phyloP scores from a whole-genome alignment of 2,329 filamentous ascomycete species.

The Colletotrichum horii region DNA sequence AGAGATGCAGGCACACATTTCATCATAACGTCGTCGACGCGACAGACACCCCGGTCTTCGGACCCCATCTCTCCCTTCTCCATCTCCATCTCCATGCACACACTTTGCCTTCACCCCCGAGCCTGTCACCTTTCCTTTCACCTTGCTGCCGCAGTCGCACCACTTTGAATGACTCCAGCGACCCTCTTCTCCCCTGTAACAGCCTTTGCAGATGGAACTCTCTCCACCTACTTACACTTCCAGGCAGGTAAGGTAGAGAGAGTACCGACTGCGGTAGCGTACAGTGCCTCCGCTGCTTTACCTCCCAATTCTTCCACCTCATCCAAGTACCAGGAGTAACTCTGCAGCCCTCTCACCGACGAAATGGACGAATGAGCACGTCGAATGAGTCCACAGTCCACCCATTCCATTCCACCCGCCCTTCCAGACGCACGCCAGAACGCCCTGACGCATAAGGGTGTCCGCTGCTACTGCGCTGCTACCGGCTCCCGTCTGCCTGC shows the following conservation, averaged over 20 bases:
- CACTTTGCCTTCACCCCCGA: neutral
- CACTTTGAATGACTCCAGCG: conserved; percentile 4
- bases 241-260: neutral
- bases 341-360: neutral
- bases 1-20: neutral
- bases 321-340: neutral
- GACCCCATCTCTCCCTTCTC: neutral
- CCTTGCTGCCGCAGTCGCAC: neutral
- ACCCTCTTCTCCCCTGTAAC: conserved; percentile 8
- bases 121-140: neutral
- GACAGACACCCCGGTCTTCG: conserved; percentile 1
- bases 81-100: neutral
- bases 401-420: conserved; percentile 13
- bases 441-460: conserved; percentile 3
- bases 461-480: neutral
- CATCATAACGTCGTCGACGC: neutral
- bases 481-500: neutral
- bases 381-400: neutral
- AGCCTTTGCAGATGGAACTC: conserved; percentile 1
- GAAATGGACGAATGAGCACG: neutral
- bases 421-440: conserved; percentile 22
- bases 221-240: neutral
- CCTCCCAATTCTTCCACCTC: neutral
- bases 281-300: neutral
- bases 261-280: neutral